Evolutionary conservation across 805 yeast species (phyloP).

Genomic region (Komagataella kurtzmanii): DNA sequence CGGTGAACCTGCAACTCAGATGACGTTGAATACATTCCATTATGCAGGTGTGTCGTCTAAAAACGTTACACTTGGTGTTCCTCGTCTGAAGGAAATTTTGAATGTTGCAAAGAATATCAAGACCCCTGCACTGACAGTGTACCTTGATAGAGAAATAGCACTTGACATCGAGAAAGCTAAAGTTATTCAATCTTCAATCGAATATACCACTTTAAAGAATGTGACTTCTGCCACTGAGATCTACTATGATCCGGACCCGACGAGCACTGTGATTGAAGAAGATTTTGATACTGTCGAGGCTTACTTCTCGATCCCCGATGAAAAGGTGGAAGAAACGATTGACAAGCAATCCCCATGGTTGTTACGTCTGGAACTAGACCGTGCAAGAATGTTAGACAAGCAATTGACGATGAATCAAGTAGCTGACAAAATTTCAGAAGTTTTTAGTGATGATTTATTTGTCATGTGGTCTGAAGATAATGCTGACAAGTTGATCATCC

Average conservation of each 20-base stretch:
- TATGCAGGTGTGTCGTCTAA: slow-evolving; percentile 96
- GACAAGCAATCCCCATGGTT: slow-evolving; percentile 98
- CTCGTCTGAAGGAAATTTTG: slow-evolving; percentile 94
- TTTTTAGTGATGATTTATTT: slow-evolving; percentile 88
- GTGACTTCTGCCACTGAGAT: slow-evolving; percentile 97
- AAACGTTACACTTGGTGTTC: slow-evolving; percentile 94
- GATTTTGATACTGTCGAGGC: slow-evolving; percentile 96
- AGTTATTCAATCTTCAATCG: slow-evolving; percentile 90
- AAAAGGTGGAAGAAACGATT: slow-evolving; percentile 85
- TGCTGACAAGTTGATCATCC: slow-evolving; percentile 89
- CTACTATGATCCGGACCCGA: slow-evolving; percentile 96
- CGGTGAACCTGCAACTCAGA: slow-evolving; percentile 97
- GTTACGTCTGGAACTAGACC: slow-evolving; percentile 89
- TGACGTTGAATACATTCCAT: slow-evolving; percentile 96
- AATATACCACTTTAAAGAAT: slow-evolving; percentile 87
- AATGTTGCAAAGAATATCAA: slow-evolving; percentile 97
- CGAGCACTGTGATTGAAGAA: slow-evolving; percentile 90
- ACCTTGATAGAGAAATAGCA: slow-evolving; percentile 67
- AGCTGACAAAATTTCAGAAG: slow-evolving; percentile 86
- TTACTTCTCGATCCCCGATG: slow-evolving; percentile 95
- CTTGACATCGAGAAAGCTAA: slow-evolving; percentile 89
- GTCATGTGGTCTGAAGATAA: slow-evolving; percentile 99
- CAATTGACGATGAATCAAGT: slow-evolving; percentile 97
- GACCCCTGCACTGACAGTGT: slow-evolving; percentile 99
- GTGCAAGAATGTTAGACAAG: slow-evolving; percentile 98